Base-by-base conservation (phyloP, 2,329 filamentous ascomycete species). In the Scopulariopsis brevicaulis region DNA sequence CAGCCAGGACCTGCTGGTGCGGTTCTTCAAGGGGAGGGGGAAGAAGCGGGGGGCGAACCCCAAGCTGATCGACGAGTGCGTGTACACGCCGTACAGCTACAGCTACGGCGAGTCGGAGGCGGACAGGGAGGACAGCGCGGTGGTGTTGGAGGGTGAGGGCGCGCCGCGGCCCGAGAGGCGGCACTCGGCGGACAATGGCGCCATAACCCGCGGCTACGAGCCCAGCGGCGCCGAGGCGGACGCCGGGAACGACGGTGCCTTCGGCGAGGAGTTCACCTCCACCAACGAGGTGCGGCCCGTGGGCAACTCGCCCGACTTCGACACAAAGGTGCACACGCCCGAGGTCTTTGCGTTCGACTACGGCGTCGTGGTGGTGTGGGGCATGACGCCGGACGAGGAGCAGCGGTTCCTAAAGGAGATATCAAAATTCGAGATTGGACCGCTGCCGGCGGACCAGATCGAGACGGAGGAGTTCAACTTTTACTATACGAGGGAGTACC, bases 401-500 rank as follows among this genome's bases (percentile, higher is more conserved):
- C 86, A 89, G 63, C 84, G 89, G 46, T 96, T 99, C 68, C 76
- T 99, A 18, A 94, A 94, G 65, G 93, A 99, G 66, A 88, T 99
- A 61, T 84, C 90, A 59, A 96, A 94, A 67, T 99, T 97, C 65
- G 94, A 96, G 71, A 82, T 85, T 48, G 93, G 96, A 68, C 96
- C 96, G 70, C 80, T 97, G 54, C 85, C 85, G 28, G 83, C 87
- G 12, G 92, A 96, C 67, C 90, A 96, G 64, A 86, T 96, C 34
- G 93, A 99, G 74, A 90, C 91, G 53, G 94, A 99, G 71, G 90
- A 93, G 67, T 99, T 99, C 79, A 99, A 99, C 71, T 99, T 97
- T 71, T 99, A 99, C 77, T 97, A 99, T 75, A 97, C 94, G 3
- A 83, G 89, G 66, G 93, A 97, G 69, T 99, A 99, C 70, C 95